Base-by-base conservation (phyloP, 2,329 filamentous ascomycete genomes). In the Triangularia setosa region DNA sequence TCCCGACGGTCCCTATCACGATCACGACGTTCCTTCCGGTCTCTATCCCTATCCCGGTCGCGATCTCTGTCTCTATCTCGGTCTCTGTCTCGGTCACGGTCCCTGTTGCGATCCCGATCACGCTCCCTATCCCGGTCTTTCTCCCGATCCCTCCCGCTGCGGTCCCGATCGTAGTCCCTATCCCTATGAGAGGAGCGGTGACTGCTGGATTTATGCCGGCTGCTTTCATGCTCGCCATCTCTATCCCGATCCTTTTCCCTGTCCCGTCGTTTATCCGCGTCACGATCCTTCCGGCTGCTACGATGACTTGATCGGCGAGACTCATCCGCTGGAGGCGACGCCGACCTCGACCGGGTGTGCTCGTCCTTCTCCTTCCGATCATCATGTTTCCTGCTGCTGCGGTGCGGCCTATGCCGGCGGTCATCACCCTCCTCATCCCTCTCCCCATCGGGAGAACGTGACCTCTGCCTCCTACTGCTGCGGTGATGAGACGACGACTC, bases 301-400 rank as follows among this genome's bases (percentile, higher is more conserved):
- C 86, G 85, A 70, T 87, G 85, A 58, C 82, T 81, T 6, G 84
- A 83, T 61, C 82, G 77, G 68, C 83, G 85, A 40, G 82, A 81
- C 9, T 83, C 81, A 12, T 86, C 84, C 1, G 83, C 64, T 6
- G 63, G 40, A n/a, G 84, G 84, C 2, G 90, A 92, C 4, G 82
- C 81, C 4, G 90, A 91, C 64, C 89, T 83, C 0, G 88, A 87
- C 59, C 84, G 83, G 57, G 87, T 83, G 12, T 79, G 23, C 12
- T 55, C 78, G 69, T 81, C 72, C 68, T 80, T 79, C 57, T 80
- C 77, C 68, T 70, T 48, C 55, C 69, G 67, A 66, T 35, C 57
- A 18, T 83, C 83, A 66, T 77, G 74, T 65, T 79, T 76, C 62
- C 75, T 77, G 64, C 57, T 59, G 33, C 23, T 25, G 12, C 79